phyloP scores from a whole-genome alignment of 148 eudicot genomes.

The Gaultheria prostrata region DNA sequence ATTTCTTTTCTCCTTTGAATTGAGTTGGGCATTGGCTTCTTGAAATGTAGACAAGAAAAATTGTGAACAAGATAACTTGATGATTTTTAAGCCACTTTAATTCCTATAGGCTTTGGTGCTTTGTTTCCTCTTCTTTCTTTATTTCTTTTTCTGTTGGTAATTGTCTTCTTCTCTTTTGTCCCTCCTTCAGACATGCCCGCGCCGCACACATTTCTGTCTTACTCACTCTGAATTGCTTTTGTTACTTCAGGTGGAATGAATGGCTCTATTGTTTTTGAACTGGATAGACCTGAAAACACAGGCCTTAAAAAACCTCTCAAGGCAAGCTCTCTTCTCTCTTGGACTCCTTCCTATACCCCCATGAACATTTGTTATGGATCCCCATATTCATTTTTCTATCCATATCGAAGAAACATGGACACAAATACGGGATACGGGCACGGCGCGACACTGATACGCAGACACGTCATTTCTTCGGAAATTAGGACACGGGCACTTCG shows the following conservation, averaged over 20 bases:
- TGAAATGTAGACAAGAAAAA: background rate
- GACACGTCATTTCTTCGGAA: no score
- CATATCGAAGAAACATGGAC: no score
- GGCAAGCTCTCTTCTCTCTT: slow-evolving; percentile 41
- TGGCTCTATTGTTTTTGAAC: slow-evolving; percentile 85
- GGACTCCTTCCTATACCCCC: background rate
- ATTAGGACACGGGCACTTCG: no score
- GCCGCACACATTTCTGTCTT: background rate
- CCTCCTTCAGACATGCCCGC: background rate
- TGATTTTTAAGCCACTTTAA: background rate
- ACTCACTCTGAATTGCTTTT: slow-evolving; percentile 6
- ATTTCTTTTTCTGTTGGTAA: background rate
- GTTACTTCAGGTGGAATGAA: slow-evolving; percentile 85
- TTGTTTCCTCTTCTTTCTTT: background rate
- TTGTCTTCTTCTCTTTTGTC: background rate
- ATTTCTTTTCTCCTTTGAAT: background rate
- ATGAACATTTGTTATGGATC: background rate
- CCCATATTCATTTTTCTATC: background rate
- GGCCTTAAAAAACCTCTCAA: slow-evolving; percentile 77
- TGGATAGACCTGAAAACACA: slow-evolving; percentile 84
- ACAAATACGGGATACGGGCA: no score
- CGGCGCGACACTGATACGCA: no score
- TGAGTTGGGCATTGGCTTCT: background rate
- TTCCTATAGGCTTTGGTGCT: background rate
- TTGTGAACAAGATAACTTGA: background rate